These are phyloP conservation scores for Botrytis porri DNA, from an alignment of 2,329 filamentous ascomycete genomes.

Conservation along the genomic window DNA sequence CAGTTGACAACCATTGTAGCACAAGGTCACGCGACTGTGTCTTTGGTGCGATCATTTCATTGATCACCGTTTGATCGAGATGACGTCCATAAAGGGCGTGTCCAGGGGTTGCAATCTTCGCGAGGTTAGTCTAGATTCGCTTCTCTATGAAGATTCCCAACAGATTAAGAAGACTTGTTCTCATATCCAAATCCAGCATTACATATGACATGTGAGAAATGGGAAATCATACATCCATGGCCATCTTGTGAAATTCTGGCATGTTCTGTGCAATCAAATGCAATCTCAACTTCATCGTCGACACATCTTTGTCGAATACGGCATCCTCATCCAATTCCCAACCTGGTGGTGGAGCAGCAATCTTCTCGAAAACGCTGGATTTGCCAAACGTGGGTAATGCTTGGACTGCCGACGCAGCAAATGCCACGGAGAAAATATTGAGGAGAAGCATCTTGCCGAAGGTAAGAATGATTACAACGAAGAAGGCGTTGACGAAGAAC, in stretches of 20 bases:
- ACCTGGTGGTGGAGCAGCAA: slow-evolving; percentile 30
- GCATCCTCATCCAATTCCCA: slow-evolving; percentile 29
- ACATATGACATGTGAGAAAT: not conserved
- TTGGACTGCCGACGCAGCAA: slow-evolving; percentile 14
- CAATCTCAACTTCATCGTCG: slow-evolving; percentile 32
- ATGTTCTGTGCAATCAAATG: slow-evolving; percentile 34
- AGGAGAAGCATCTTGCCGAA: slow-evolving; percentile 19
- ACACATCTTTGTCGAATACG: slow-evolving; percentile 30
- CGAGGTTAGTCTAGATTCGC: slow-evolving; percentile 12
- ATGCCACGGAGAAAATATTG: slow-evolving; percentile 17
- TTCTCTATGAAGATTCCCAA: not conserved
- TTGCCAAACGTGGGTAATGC: slow-evolving; percentile 21
- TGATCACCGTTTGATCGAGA: slow-evolving; percentile 49
- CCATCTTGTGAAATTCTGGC: slow-evolving; percentile 35
- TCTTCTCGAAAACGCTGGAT: slow-evolving; percentile 30
- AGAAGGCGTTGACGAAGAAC: not conserved
- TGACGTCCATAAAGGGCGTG: slow-evolving; percentile 55
- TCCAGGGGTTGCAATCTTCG: slow-evolving; percentile 42
- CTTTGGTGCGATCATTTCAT: slow-evolving; percentile 51
- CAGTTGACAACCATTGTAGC: slow-evolving; percentile 55
- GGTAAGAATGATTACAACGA: slow-evolving; percentile 14
- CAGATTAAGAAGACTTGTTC: not conserved
- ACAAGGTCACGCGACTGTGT: slow-evolving; percentile 53
- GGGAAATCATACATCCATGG: slow-evolving; percentile 31
- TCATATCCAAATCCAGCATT: not conserved